phyloP scores from a whole-genome alignment of 2,329 filamentous ascomycete species.

The Orbilia oligospora region DNA sequence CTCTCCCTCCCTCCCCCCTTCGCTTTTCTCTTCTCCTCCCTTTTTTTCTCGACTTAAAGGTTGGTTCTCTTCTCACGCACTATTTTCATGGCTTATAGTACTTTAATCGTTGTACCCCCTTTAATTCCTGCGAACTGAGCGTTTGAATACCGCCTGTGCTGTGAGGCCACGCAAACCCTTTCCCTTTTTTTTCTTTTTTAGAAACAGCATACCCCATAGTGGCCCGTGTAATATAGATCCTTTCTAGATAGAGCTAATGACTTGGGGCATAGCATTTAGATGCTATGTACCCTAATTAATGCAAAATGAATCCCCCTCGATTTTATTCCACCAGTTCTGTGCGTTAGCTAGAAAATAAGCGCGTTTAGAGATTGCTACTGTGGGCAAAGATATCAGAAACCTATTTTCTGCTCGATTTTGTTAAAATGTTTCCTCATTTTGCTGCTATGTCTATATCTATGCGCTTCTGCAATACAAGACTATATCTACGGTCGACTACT shows the following conservation, averaged over 20 bases:
- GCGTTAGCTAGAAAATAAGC: neutral
- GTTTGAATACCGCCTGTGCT: conserved; percentile 21
- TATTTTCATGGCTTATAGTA: conserved; percentile 22
- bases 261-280: neutral
- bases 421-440: neutral
- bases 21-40: no score
- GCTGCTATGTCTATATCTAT: neutral
- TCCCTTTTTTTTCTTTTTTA: no score
- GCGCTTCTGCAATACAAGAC: no score
- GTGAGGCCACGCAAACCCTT: conserved; percentile 8
- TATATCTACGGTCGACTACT: neutral
- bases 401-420: neutral
- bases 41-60: conserved; percentile 28
- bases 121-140: conserved; percentile 9
- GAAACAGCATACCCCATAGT: conserved; percentile 19
- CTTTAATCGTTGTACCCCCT: conserved; percentile 22
- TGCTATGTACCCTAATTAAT: neutral
- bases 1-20: no score
- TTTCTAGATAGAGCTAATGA: conserved; percentile 12
- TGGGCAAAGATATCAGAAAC: neutral
- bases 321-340: no score
- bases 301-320: no score
- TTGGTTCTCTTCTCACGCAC: conserved; percentile 6
- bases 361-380: neutral
- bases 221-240: conserved; percentile 26